phyloP scores from a whole-genome alignment of 2,329 filamentous ascomycete species.

The Acephala macrosclerotiorum region DNA sequence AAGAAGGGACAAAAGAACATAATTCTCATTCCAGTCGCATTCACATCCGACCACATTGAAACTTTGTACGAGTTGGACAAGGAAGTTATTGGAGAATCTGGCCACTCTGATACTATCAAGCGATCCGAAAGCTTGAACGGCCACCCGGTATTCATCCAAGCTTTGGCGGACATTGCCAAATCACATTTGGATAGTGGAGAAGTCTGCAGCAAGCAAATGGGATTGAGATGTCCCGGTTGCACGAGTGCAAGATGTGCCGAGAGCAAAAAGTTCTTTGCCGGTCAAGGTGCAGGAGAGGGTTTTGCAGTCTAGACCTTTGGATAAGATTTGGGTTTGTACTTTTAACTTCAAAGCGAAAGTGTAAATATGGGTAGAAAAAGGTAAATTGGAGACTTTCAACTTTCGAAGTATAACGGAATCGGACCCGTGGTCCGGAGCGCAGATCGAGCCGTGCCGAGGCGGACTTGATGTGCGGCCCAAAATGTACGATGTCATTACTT shows the following conservation, averaged over 20 bases:
- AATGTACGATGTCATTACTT: constrained; percentile 4
- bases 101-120: constrained; percentile 81
- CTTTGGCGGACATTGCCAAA: constrained; percentile 86
- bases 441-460: constrained; percentile 8
- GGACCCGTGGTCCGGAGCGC: constrained; percentile 11
- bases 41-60: constrained; percentile 99
- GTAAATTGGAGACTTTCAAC: background rate
- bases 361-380: constrained; percentile 13
- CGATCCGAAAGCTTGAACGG: constrained; percentile 92
- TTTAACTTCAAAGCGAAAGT: constrained; percentile 15
- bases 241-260: constrained; percentile 87
- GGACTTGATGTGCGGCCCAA: background rate
- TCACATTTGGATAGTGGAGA: constrained; percentile 75
- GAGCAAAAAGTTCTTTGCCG: constrained; percentile 70
- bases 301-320: constrained; percentile 15
- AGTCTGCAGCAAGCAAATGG: constrained; percentile 83
- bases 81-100: constrained; percentile 91
- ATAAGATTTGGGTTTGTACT: constrained; percentile 19
- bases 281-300: constrained; percentile 24
- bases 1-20: constrained; percentile 91
- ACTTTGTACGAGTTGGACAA: constrained; percentile 93
- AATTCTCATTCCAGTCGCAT: constrained; percentile 91
- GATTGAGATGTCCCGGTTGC: constrained; percentile 89
- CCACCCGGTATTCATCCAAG: constrained; percentile 87
- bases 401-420: background rate